Base-by-base conservation (phyloP, 1,284 basidiomycete genomes). In the Wallemia ichthyophaga region DNA sequence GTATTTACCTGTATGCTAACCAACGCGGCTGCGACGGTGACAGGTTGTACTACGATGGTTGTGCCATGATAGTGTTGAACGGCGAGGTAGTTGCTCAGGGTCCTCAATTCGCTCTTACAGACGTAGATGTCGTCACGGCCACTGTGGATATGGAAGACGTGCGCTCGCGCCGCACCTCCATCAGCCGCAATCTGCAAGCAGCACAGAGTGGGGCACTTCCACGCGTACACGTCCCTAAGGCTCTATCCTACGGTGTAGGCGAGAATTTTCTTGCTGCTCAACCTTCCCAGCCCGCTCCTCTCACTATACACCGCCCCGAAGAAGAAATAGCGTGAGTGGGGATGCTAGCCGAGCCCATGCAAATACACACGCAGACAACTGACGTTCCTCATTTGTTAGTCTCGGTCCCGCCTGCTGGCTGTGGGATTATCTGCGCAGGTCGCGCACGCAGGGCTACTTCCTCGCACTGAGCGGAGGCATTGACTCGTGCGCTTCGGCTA, bases 11-110 rank as follows among this genome's bases (percentile, higher is more conserved):
- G 7, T 99, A 98, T 65, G 85, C 92, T 9, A 99, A 99, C 68
- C 92, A 99, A 68, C 91, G 95, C 74, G 92, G 94, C 2, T 99
- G 94, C 67, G 92, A 98, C 67, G 92, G 94, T 1, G 92, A 98
- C 68, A 79, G 92, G 25, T 74, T 96, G 1, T 98, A 98, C 74
- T 98, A 96, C 68, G 94, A 98, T 66, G 92, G 94, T 27, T 92
- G 87, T 63, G 83, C 87, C 21, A 79, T 98, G 76, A 95, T 98
- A 64, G 88, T 86, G 2, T 76, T 92, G 61, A 99, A 98, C 69
- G 92, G 94, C 24, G 76, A 76, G 55, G 79, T 98, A 62, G 75
- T 98, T 25, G 89, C 91, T 0, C 92, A 96, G 69, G 92, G 92
- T 21, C 82, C 85, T 1, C 92, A 98, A 67, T 99, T 98, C 72